These are phyloP conservation scores for Backusella circina DNA, from an alignment of 192 early-diverging fungal species.

Conservation along the genomic window DNA sequence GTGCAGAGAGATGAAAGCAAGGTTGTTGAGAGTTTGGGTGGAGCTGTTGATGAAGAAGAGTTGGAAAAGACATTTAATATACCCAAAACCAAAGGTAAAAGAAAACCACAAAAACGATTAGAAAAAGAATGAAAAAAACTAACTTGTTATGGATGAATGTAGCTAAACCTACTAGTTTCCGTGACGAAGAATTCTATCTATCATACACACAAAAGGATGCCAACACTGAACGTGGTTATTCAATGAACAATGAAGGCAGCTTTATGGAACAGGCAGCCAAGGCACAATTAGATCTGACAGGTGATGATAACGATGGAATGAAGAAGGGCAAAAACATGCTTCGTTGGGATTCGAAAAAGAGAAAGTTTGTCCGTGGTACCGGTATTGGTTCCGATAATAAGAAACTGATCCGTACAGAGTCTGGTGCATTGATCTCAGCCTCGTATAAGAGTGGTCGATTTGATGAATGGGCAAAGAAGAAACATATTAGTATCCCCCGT, in stretches of 20 bases:
- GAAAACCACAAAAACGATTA: too few relatives aligned
- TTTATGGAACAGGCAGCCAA: slow-evolving; percentile 81
- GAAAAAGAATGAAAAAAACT: too few relatives aligned
- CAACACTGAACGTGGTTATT: slow-evolving; percentile 86
- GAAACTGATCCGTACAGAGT: slow-evolving; percentile 91
- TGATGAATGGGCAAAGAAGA: slow-evolving; percentile 90
- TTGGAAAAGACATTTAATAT: slow-evolving; percentile 27
- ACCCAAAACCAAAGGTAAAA: slow-evolving; percentile 25
- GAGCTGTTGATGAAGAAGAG: slow-evolving; percentile 29
- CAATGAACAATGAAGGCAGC: slow-evolving; percentile 62
- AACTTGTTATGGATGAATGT: not conserved
- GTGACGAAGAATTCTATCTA: slow-evolving; percentile 88
- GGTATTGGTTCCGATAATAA: slow-evolving; percentile 94
- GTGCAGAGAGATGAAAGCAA: slow-evolving; percentile 3
- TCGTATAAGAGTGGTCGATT: slow-evolving; percentile 86
- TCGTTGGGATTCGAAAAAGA: slow-evolving; percentile 93
- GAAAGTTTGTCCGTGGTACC: slow-evolving; percentile 77
- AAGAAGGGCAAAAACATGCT: slow-evolving; percentile 58
- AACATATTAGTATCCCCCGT: slow-evolving; percentile 73
- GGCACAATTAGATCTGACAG: slow-evolving; percentile 72
- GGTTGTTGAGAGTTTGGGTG: slow-evolving; percentile 20
- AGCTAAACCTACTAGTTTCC: slow-evolving; percentile 43
- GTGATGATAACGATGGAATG: slow-evolving; percentile 75
- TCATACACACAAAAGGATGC: slow-evolving; percentile 79
- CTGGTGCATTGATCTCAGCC: slow-evolving; percentile 85